Conservation (phyloP, 2,329 filamentous ascomycete genomes). For the Fusarium drepaniforme region DNA sequence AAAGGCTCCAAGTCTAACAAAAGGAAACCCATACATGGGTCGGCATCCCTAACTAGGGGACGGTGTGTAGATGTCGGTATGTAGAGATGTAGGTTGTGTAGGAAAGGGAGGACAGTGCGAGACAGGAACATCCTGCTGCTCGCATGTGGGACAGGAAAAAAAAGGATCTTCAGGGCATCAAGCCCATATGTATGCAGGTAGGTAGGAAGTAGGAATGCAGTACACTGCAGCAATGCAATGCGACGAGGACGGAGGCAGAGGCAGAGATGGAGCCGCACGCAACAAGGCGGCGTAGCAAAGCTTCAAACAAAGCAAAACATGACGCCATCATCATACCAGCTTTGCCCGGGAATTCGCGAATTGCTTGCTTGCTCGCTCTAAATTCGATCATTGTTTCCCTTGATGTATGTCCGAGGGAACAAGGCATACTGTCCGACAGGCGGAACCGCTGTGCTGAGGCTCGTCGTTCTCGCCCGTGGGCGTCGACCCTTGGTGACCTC, state of each 20-base stretch:
- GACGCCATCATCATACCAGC: constrained; percentile 10
- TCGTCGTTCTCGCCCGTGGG: constrained; percentile 60
- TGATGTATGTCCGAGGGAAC: constrained; percentile 55
- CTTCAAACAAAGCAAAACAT: constrained; percentile 17
- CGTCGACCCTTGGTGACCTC: constrained; percentile 50
- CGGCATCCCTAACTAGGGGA: not conserved
- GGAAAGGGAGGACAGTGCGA: constrained; percentile 11
- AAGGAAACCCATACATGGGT: constrained; percentile 24
- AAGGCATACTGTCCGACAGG: constrained; percentile 62
- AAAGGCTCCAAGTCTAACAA: constrained; percentile 28
- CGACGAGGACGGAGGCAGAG: not conserved
- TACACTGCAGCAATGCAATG: not conserved
- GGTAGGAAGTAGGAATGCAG: not conserved
- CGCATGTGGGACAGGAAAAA: constrained; percentile 13
- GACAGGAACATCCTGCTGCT: not conserved
- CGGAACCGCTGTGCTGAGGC: constrained; percentile 55
- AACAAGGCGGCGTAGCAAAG: constrained; percentile 6
- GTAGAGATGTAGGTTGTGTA: not conserved
- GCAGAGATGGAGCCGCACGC: constrained; percentile 17
- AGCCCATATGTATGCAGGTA: constrained; percentile 6
- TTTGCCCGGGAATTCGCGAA: not conserved
- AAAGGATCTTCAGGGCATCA: constrained; percentile 9
- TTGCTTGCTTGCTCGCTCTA: constrained; percentile 27
- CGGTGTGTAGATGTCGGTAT: not conserved
- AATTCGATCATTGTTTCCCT: constrained; percentile 49